Conservation (phyloP, 1,284 basidiomycete genomes). For the Tranzscheliella williamsii region DNA sequence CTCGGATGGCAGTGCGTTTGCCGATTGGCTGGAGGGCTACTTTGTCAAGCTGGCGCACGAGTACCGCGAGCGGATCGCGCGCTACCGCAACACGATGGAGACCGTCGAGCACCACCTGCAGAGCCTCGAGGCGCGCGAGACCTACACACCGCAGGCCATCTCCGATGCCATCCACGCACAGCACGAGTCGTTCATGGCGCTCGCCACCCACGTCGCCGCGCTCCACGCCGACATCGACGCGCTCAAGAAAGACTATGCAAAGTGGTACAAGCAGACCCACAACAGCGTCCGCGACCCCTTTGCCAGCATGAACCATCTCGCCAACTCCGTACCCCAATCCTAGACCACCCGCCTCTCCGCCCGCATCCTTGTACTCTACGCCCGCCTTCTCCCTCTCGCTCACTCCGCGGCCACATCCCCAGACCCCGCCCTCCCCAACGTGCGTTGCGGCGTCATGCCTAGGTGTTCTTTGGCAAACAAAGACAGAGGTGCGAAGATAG, state of each 20-base stretch:
- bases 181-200: constrained; percentile 54
- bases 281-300: constrained; percentile 55
- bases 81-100: constrained; percentile 55
- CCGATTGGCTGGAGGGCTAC: constrained; percentile 49
- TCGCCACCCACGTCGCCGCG: constrained; percentile 53
- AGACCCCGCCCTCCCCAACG: too few relatives aligned
- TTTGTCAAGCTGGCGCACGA: constrained; percentile 44
- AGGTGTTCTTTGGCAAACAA: too few relatives aligned
- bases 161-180: constrained; percentile 53
- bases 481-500: too few relatives aligned
- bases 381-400: too few relatives aligned
- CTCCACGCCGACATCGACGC: constrained; percentile 55
- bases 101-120: constrained; percentile 52
- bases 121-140: constrained; percentile 38
- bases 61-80: constrained; percentile 43
- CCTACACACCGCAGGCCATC: constrained; percentile 51
- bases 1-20: constrained; percentile 41
- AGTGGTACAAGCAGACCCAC: constrained; percentile 55
- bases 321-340: constrained; percentile 3
- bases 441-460: too few relatives aligned
- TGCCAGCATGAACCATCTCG: constrained; percentile 28
- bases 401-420: too few relatives aligned
- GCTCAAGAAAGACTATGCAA: constrained; percentile 54
- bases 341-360: too few relatives aligned
- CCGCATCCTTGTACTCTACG: too few relatives aligned